Conservation (phyloP, 805 yeast genomes). For the Wickerhamiella alocasiicola region DNA sequence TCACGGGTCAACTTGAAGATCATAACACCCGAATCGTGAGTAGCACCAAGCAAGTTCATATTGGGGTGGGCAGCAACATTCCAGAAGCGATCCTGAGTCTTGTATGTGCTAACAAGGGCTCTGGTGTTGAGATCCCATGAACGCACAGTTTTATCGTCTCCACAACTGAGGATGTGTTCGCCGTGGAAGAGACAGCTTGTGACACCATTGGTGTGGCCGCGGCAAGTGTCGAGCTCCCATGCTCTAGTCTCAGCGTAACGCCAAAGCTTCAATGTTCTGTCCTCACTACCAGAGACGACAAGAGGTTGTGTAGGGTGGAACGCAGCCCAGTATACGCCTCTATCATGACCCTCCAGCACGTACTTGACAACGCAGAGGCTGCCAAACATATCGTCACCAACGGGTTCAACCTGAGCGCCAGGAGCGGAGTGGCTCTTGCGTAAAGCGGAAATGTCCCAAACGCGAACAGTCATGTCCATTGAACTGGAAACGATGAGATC, state of each 20-base stretch:
- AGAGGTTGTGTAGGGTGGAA: slow-evolving; percentile 95
- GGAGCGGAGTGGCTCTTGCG: slow-evolving; percentile 90
- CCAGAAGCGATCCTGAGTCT: slow-evolving; percentile 96
- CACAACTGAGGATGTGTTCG: slow-evolving; percentile 74
- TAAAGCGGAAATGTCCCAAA: slow-evolving; percentile 95
- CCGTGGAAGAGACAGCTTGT: slow-evolving; percentile 87
- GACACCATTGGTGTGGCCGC: slow-evolving; percentile 94
- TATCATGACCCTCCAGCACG: slow-evolving; percentile 93
- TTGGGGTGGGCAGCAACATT: slow-evolving; percentile 75
- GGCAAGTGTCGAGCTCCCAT: slow-evolving; percentile 97
- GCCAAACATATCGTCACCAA: slow-evolving; percentile 63
- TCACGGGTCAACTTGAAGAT: slow-evolving; percentile 95
- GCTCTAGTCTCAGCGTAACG: slow-evolving; percentile 96
- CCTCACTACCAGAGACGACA: slow-evolving; percentile 93
- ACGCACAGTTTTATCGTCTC: slow-evolving; percentile 92
- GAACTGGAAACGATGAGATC: slow-evolving; percentile 93
- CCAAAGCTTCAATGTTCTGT: slow-evolving; percentile 90
- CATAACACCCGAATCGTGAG: slow-evolving; percentile 96
- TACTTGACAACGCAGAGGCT: slow-evolving; percentile 88
- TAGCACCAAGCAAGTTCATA: slow-evolving; percentile 87
- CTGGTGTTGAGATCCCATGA: slow-evolving; percentile 95
- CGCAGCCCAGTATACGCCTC: slow-evolving; percentile 97
- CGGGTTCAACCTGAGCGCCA: slow-evolving; percentile 30
- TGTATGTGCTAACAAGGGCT: slow-evolving; percentile 84
- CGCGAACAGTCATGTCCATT: slow-evolving; percentile 95